Percentiles rank a stretch among this genome's conserved stretches.
phyloP scores from a whole-genome alignment of 169 alveolate species.

The Cryptosporidium meleagridis region DNA sequence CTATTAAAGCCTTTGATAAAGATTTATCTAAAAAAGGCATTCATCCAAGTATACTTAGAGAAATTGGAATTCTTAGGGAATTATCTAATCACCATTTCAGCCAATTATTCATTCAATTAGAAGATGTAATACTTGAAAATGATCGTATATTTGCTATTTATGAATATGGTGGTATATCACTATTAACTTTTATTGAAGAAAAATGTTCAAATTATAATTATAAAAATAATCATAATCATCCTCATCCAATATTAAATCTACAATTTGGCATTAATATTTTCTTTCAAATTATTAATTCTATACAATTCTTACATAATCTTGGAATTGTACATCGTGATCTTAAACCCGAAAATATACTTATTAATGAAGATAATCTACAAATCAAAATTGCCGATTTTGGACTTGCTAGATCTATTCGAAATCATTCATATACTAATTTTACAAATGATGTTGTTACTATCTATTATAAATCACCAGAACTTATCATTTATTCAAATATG shows the following conservation, averaged over 20 bases:
- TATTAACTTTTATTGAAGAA: constrained; percentile 49
- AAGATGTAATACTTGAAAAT: constrained; percentile 37
- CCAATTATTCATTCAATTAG: constrained; percentile 17
- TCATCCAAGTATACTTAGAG: constrained; percentile 72
- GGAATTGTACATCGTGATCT: constrained; percentile 74
- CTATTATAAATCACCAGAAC: constrained; percentile 65
- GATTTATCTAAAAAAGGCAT: constrained; percentile 68
- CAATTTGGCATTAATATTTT: constrained; percentile 36
- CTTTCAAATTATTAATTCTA: constrained; percentile 44
- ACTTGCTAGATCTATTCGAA: constrained; percentile 63
- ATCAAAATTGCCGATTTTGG: constrained; percentile 72
- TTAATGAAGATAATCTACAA: constrained; percentile 28
- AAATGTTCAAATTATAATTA: background rate
- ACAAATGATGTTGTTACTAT: constrained; percentile 65
- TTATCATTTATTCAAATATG: constrained; percentile 10
- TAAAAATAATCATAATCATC: background rate
- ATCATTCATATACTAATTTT: constrained; percentile 44
- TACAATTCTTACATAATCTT: constrained; percentile 50
- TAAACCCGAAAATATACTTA: constrained; percentile 70
- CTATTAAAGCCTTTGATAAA: constrained; percentile 67
- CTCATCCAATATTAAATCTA: background rate
- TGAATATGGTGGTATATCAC: constrained; percentile 69
- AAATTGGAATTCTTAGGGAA: constrained; percentile 67
- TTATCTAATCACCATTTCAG: background rate
- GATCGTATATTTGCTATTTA: constrained; percentile 63